A percentile compares a stretch with the other conserved stretches of the same genome.
phyloP scores from a whole-genome alignment of 1,284 basidiomycete genomes.

The Trichosporon faecale region DNA sequence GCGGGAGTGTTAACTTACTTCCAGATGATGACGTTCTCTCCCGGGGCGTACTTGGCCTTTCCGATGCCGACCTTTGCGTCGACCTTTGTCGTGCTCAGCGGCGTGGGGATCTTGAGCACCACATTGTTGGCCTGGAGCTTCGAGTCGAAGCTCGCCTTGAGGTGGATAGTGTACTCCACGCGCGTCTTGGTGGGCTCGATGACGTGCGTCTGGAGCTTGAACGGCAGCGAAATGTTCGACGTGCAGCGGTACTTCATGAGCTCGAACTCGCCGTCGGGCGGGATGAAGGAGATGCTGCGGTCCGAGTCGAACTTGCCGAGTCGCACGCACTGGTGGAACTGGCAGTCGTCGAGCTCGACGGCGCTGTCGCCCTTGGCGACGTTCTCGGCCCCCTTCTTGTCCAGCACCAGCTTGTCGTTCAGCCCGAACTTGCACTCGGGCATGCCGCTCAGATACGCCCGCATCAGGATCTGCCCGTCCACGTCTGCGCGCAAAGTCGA shows the following conservation, averaged over 20 bases:
- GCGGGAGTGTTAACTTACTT: constrained; percentile 63
- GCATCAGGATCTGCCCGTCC: constrained; percentile 96
- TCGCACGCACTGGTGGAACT: constrained; percentile 97
- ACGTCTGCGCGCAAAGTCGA: constrained; percentile 93
- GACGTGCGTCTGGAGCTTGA: constrained; percentile 85
- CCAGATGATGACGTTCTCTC: constrained; percentile 94
- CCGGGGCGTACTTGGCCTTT: constrained; percentile 95
- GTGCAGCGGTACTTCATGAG: constrained; percentile 98
- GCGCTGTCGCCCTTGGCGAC: constrained; percentile 63
- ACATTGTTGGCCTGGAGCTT: constrained; percentile 93
- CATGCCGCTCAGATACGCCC: constrained; percentile 91
- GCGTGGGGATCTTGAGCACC: constrained; percentile 89
- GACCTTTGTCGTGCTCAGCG: constrained; percentile 86
- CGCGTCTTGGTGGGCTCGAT: constrained; percentile 86
- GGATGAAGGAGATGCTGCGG: constrained; percentile 92
- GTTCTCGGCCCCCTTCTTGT: constrained; percentile 67
- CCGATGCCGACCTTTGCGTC: constrained; percentile 86
- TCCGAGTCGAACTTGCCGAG: constrained; percentile 90
- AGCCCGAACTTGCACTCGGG: constrained; percentile 98
- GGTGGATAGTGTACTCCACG: constrained; percentile 85
- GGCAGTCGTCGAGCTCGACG: constrained; percentile 94
- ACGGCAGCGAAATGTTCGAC: constrained; percentile 89
- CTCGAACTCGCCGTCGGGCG: constrained; percentile 98
- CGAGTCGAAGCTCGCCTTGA: constrained; percentile 83
- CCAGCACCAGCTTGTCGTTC: constrained; percentile 96